A percentile compares a stretch with the other conserved stretches of the same genome.
These are phyloP conservation scores for Cardiospermum halicacabum DNA, from an alignment of 345 rosid genomes.

Conservation along the genomic window DNA sequence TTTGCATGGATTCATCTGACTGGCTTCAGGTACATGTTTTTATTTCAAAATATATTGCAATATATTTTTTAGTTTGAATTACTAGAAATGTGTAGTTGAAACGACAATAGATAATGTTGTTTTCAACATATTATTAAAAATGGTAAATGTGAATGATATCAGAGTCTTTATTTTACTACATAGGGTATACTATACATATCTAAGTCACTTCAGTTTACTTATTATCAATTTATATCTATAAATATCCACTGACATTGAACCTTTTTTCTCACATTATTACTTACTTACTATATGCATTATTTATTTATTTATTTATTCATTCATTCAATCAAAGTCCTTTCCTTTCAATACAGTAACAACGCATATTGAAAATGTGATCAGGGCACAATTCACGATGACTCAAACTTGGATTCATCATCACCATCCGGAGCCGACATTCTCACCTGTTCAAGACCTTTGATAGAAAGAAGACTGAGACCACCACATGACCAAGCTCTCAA, in stretches of 20 bases:
- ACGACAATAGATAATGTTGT: too few species aligned
- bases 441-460: conserved; percentile 76
- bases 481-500: conserved; percentile 86
- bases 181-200: neutral
- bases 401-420: conserved; percentile 65
- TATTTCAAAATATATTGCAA: neutral
- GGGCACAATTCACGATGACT: conserved; percentile 56
- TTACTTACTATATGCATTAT: too few species aligned
- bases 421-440: conserved; percentile 86
- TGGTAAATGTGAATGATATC: neutral
- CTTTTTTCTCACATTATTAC: conserved; percentile 7
- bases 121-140: neutral
- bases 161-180: conserved; percentile 1
- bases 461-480: conserved; percentile 90
- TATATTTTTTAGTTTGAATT: neutral
- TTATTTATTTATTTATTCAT: too few species aligned
- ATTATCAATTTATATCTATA: too few species aligned
- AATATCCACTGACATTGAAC: neutral
- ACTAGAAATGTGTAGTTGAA: too few species aligned
- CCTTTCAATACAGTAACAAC: conserved; percentile 13
- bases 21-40: conserved; percentile 76
- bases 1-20: conserved; percentile 91
- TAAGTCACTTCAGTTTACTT: neutral
- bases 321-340: neutral
- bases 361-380: conserved; percentile 18